Percentiles rank a stretch among this genome's conserved stretches.
Evolutionary conservation across 345 rosid species (phyloP).

Genomic region (Odontarrhena argentea): DNA sequence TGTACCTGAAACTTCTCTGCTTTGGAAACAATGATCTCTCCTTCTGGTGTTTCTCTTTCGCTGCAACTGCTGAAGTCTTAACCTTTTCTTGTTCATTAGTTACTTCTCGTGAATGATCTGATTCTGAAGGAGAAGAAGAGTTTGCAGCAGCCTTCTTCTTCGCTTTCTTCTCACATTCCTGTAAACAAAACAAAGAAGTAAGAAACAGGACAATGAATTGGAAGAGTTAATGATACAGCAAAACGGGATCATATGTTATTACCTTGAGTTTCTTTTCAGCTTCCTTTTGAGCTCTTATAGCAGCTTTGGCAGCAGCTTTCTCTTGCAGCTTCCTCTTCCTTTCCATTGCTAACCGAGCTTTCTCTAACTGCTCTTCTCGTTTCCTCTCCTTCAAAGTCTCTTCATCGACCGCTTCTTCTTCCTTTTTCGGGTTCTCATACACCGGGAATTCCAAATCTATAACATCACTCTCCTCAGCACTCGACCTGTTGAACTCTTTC

Average conservation of each 20-base stretch:
- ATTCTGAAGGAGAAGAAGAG: constrained; percentile 46
- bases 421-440: constrained; percentile 42
- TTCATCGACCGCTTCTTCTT: constrained; percentile 55
- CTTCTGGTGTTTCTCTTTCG: constrained; percentile 44
- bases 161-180: constrained; percentile 89
- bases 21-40: constrained; percentile 43
- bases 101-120: constrained; percentile 42
- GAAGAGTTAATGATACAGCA: not conserved
- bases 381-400: constrained; percentile 80
- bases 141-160: constrained; percentile 70
- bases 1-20: constrained; percentile 52
- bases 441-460: constrained; percentile 45
- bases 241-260: constrained; percentile 25
- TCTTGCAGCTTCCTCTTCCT: constrained; percentile 91
- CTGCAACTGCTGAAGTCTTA: constrained; percentile 36
- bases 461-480: constrained; percentile 45
- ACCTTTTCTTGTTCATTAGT: constrained; percentile 53
- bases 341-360: constrained; percentile 85
- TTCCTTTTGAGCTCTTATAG: constrained; percentile 86
- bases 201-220: not conserved
- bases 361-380: constrained; percentile 82
- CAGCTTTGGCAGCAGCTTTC: constrained; percentile 87
- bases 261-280: constrained; percentile 93
- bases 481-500: constrained; percentile 39
- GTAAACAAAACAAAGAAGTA: constrained; percentile 30